phyloP scores from a whole-genome alignment of 371 early-diverging fungal species.

The Gilbertella persicaria region DNA sequence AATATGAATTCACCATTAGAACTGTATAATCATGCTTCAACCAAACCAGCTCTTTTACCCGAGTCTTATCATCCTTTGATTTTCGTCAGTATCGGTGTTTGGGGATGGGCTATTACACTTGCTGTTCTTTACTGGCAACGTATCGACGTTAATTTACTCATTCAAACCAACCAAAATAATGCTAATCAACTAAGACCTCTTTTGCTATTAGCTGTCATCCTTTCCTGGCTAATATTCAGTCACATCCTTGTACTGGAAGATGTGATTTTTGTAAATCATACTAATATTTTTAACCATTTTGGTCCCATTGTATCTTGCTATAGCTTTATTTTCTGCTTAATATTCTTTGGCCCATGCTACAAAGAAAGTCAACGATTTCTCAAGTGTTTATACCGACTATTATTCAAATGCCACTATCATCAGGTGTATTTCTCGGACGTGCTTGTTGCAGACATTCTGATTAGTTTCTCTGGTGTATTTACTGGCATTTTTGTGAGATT shows the following conservation, averaged over 20 bases:
- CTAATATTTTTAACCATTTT: neutral
- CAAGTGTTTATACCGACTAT: neutral
- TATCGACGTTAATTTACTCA: constrained; percentile 3
- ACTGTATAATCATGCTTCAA: too few species aligned
- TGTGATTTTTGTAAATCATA: neutral
- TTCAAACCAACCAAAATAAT: neutral
- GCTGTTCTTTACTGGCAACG: constrained; percentile 42
- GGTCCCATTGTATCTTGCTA: constrained; percentile 1
- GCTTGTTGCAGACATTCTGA: constrained; percentile 88
- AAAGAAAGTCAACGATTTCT: neutral
- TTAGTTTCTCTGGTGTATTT: constrained; percentile 83
- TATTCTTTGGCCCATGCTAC: neutral
- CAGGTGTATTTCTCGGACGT: constrained; percentile 78
- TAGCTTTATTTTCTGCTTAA: neutral
- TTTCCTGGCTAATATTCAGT: neutral
- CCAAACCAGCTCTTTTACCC: constrained; percentile 46
- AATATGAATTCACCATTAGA: too few species aligned
- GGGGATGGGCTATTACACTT: constrained; percentile 74
- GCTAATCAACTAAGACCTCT: neutral
- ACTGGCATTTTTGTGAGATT: constrained; percentile 69
- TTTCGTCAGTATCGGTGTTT: constrained; percentile 66
- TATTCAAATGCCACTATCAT: neutral
- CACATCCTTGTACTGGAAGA: neutral
- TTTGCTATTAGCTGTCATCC: neutral
- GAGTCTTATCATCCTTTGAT: constrained; percentile 62